Evolutionary conservation across 2,329 filamentous ascomycete species (phyloP).

Genomic region (Phialophora expanda): DNA sequence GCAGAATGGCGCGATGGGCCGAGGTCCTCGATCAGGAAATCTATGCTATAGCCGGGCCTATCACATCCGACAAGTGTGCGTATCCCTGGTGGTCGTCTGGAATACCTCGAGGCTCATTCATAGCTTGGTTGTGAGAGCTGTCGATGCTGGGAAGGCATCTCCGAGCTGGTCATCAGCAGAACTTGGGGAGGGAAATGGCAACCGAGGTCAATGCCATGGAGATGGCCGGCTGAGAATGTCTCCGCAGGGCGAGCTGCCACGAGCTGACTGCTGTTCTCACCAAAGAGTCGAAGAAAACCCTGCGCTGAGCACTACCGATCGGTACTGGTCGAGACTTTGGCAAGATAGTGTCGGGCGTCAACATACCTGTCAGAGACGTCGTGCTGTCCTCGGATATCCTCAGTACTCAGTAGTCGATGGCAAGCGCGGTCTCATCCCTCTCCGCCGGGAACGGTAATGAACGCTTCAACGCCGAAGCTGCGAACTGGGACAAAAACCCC

Average conservation of each 20-base stretch:
- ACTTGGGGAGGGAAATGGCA: neutral
- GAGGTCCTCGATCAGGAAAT: slow-evolving; percentile 15
- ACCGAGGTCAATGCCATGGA: slow-evolving; percentile 6
- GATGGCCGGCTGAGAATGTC: neutral
- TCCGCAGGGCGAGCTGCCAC: slow-evolving; percentile 4
- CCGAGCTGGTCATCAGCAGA: neutral
- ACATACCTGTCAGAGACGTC: too few relatives aligned
- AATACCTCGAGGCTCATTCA: neutral
- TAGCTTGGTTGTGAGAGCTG: neutral
- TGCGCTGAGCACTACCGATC: neutral
- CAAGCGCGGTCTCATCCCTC: slow-evolving; percentile 36
- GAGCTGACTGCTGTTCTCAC: neutral
- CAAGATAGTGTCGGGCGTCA: neutral
- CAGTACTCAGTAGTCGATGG: slow-evolving; percentile 25
- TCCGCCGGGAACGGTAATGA: slow-evolving; percentile 43
- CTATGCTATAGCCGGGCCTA: neutral
- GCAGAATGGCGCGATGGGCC: slow-evolving; percentile 16
- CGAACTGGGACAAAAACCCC: slow-evolving; percentile 61
- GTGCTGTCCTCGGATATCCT: neutral
- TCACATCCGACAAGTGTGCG: neutral
- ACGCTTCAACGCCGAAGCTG: slow-evolving; percentile 62
- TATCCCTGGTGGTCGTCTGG: neutral
- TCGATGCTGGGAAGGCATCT: neutral
- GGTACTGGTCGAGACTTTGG: neutral
- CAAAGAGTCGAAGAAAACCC: neutral